Base-by-base conservation (phyloP, 2,329 filamentous ascomycete species). In the Sarocladium kiliense region DNA sequence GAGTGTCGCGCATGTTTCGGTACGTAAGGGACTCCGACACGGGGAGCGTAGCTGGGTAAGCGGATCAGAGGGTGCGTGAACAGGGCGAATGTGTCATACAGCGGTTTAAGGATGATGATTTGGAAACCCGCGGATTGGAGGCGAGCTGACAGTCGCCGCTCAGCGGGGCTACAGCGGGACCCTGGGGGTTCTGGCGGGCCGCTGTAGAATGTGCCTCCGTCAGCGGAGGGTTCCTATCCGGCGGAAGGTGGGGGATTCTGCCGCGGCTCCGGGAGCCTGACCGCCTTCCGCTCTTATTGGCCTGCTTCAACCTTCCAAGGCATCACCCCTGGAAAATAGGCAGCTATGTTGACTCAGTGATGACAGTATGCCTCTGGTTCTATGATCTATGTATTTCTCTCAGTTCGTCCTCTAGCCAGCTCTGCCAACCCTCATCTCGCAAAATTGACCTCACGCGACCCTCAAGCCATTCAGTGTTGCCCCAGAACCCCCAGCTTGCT, bases 401-500 rank as follows among this genome's bases (percentile, higher is more conserved):
- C 19, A 34, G 23, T 27, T 67, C 63, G 14, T 60, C 53, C 25
- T 60, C 56, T 6, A 81, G 56, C 78, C 78, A 81, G 0, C 66
- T 57, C 45, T 61, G 68, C 78, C 80, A 83, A 0, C 50, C 59
- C 9, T 63, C 53, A 32, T 82, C 75, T 1, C 61, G 63, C 30
- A 81, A 44, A 44, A 83, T 81, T 2, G 64, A 72, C 39, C 79
- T 69, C 0, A 79, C 80, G 51, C 80, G 72, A 0, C 77, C 78
- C 61, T 82, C 76, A 0, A 84, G 72, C 80, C 80, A 84, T 37
- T 77, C 72, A 0, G 77, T 81, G 36, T 84, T 83, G 0, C 80
- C 80, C 80, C 80, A 84, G 57, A 82, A 83, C 0, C 80, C 80
- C 80, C 80, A 84, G 0, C 78, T 81, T 0, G 80, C 79, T 64